Base-by-base conservation (phyloP, 1,284 basidiomycete species). In the Flammula alnicola region DNA sequence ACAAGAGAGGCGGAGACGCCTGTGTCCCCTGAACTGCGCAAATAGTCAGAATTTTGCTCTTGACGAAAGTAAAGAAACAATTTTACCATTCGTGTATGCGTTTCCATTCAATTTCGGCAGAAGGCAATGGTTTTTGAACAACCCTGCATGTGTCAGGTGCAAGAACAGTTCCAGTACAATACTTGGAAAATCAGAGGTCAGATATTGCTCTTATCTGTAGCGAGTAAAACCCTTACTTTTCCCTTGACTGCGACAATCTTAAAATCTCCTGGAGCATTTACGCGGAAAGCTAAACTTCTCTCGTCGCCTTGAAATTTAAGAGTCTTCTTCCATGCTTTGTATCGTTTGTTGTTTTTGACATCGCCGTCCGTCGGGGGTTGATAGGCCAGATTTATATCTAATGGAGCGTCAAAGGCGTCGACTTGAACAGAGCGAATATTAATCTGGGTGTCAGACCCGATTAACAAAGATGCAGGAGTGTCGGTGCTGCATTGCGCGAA, bases 1-100 rank as follows among this genome's bases (percentile, higher is more conserved):
- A 95, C 83, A 37, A 98, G 84, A 10, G 88, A 84, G 4, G 92
- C 93, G 20, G 88, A 88, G 42, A 96, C 89, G 7, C 96, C 96
- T 20, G 92, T 95, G 58, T 98, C 94, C 10, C 95, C 93, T 27
- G 93, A 94, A 66, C 95, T 98, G 53, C 51, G 58, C 14, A 45
- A 29, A 26, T 5, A 47, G 47, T 44, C 49, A 39, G 33, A 51
- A 29, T 19, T 22, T 44, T 32, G 20, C 19, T 11, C 27, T 25
- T 14, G 30, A 38, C 23, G 14, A 44, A 27, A 11, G n/a, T n/a
- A 29, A 26, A 29, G 19, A 31, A 32, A 44, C 38, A 17, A n/a
- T 30, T 54, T 35, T 60, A 90, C 92, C 93, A 94, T 74, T 95
- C 96, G 60, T 95, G 91, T 57, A 98, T 90, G 45, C 89, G 87